These are phyloP conservation scores for Polyporus arcularius DNA, from an alignment of 768 basidiomycete genomes.

Conservation along the genomic window DNA sequence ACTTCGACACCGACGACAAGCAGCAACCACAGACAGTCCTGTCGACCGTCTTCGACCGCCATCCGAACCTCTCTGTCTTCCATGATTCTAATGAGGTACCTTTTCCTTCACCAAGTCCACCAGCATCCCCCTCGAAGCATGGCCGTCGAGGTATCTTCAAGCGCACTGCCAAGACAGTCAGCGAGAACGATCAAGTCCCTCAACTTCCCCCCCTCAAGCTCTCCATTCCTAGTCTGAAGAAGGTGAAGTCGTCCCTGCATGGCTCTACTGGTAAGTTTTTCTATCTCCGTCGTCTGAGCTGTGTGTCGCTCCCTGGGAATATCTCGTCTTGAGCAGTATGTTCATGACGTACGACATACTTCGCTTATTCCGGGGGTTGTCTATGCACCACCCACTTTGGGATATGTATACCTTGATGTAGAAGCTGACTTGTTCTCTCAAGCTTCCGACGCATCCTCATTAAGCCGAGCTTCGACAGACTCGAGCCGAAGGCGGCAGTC, in stretches of 20 bases:
- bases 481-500: conserved; percentile 25
- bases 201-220: conserved; percentile 29
- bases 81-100: conserved; percentile 37
- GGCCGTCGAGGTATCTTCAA: conserved; percentile 54
- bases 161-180: conserved; percentile 45
- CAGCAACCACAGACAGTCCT: conserved; percentile 36
- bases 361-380: no score
- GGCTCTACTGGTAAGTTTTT: conserved; percentile 26
- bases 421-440: conserved; percentile 28
- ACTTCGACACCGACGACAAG: conserved; percentile 22
- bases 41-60: conserved; percentile 56
- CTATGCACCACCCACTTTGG: neutral
- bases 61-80: conserved; percentile 63
- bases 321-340: neutral
- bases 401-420: conserved; percentile 7
- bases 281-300: neutral
- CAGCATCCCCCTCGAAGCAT: conserved; percentile 52
- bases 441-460: conserved; percentile 27
- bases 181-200: conserved; percentile 42
- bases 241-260: conserved; percentile 44
- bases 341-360: neutral
- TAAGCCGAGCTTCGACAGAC: conserved; percentile 30
- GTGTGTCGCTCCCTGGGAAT: conserved; percentile 1
- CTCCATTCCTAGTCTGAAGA: conserved; percentile 42
- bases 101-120: conserved; percentile 39